Percentiles rank a stretch among this genome's conserved stretches.
These are phyloP conservation scores for Aegilops umbellulata DNA, from an alignment of 176 grass and related monocot species.

Conservation along the genomic window DNA sequence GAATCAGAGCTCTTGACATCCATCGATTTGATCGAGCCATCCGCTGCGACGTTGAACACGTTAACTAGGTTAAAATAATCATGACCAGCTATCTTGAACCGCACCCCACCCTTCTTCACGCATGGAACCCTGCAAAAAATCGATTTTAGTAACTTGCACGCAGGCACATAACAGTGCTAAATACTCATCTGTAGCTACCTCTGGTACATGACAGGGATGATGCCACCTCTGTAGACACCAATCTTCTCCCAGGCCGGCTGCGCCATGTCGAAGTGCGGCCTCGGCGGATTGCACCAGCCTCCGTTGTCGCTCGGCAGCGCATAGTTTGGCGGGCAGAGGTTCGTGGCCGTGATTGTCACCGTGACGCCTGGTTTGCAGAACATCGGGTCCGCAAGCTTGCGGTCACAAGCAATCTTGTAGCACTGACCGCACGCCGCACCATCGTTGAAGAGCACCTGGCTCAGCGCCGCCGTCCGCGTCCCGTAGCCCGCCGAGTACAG, in stretches of 20 bases:
- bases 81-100: not conserved
- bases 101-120: not conserved
- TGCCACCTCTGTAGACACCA: conserved; percentile 46
- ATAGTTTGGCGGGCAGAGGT: conserved; percentile 46
- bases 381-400: not conserved
- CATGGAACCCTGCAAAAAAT: not conserved
- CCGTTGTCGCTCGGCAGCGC: not conserved
- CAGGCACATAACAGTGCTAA: not conserved
- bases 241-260: conserved; percentile 56
- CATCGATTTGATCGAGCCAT: not conserved
- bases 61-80: not conserved
- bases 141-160: too few species aligned
- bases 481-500: conserved; percentile 39
- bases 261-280: conserved; percentile 41
- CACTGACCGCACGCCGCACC: conserved; percentile 46
- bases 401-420: conserved; percentile 50
- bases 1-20: not conserved
- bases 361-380: conserved; percentile 24
- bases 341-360: conserved; percentile 37
- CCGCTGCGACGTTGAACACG: not conserved
- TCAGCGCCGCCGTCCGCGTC: conserved; percentile 45
- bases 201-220: conserved; percentile 51
- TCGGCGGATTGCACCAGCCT: conserved; percentile 46
- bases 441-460: conserved; percentile 48
- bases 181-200: conserved; percentile 14